Percentiles rank a stretch among this genome's conserved stretches.
These are phyloP conservation scores for Halenospora varia DNA, from an alignment of 495 filamentous ascomycete species.

Conservation along the genomic window DNA sequence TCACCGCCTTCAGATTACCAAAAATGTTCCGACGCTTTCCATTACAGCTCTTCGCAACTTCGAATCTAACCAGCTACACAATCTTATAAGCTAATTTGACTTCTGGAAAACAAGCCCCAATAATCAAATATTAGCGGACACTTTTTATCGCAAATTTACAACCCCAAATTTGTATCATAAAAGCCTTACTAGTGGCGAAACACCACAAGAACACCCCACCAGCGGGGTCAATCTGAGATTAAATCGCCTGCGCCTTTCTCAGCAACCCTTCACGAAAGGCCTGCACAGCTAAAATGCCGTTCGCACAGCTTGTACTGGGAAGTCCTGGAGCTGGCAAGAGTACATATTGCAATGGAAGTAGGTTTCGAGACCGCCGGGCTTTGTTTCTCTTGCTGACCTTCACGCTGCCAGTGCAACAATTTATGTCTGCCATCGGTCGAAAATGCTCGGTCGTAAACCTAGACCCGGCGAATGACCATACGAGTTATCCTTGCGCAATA, in stretches of 20 bases:
- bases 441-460: slow-evolving; percentile 95
- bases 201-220: neutral
- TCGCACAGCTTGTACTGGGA: slow-evolving; percentile 69
- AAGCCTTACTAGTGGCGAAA: too few species aligned
- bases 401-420: slow-evolving; percentile 84
- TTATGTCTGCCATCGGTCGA: slow-evolving; percentile 88
- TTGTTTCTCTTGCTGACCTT: neutral
- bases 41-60: too few species aligned
- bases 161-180: too few species aligned
- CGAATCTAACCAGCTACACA: too few species aligned
- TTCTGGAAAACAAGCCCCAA: too few species aligned
- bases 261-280: neutral
- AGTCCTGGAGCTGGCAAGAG: slow-evolving; percentile 94
- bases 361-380: slow-evolving; percentile 20
- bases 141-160: too few species aligned
- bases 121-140: too few species aligned
- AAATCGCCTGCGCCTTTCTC: neutral
- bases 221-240: slow-evolving; percentile 5
- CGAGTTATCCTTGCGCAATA: slow-evolving; percentile 75
- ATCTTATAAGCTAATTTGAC: too few species aligned
- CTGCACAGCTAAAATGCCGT: slow-evolving; percentile 20
- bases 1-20: slow-evolving; percentile 8
- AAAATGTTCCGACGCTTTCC: neutral
- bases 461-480: slow-evolving; percentile 91
- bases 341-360: slow-evolving; percentile 92